Base-by-base conservation (phyloP, 495 filamentous ascomycete genomes). In the Cercophora sp. region DNA sequence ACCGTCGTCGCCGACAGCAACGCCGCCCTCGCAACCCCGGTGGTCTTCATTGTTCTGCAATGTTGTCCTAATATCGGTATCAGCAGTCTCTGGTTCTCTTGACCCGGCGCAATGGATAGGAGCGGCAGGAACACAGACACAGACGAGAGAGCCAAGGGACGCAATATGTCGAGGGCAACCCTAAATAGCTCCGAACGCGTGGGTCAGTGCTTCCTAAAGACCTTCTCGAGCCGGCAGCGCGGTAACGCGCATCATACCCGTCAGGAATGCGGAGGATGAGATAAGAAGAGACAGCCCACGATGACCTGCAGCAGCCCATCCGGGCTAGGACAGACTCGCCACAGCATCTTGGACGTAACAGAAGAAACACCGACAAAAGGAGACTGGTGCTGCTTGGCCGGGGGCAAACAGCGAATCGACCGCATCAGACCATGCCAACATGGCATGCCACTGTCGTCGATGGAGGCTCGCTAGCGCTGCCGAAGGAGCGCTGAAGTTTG, bases 1-100 rank as follows among this genome's bases (percentile, higher is more conserved):
- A 31, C 56, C 1, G 34, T 16, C 10, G 54, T 50, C 10, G 51
- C 59, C 26, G 50, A 61, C n/a, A 66, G 50, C 25, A 60, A 26
- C 18, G 47, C 54, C 4, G 36, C 36, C 18, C 27, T 57, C 4
- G 43, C 47, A 34, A 51, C 39, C n/a, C 23, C 10, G 20, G 54
- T 52, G n/a, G 50, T 41, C 43, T 53, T 62, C 61, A 64, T 66
- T 18, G 42, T 39, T 20, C 1, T 5, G 3, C 15, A 11, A 5
- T 19, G 47, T 22, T 31, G 22, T 42, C 15, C 22, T 18, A 18
- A 8, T n/a, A 4, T 16, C 22, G 10, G 18, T n/a, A 51, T 23
- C 25, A 13, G 11, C 6, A 27, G 20, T 18, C 18, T 15, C 36
- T 39, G 18, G 15, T 18, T 2, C 8, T 20, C 26, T 20, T 15